Conservation (phyloP, 1,139 yeast genomes). For the Taiozyma sp. region DNA sequence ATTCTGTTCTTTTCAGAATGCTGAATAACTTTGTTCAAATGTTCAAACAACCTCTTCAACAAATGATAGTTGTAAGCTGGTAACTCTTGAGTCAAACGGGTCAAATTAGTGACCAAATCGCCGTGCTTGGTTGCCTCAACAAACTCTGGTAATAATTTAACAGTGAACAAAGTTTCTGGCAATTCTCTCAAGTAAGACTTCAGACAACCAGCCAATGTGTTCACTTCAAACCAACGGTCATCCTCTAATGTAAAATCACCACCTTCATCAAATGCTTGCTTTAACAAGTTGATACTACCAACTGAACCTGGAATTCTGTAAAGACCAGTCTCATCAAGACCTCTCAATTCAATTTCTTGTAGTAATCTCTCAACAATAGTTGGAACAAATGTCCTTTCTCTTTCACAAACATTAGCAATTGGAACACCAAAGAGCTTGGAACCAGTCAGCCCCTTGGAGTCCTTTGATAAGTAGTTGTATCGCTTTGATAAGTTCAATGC, state of each 20-base stretch:
- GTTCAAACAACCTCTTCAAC: constrained; percentile 60
- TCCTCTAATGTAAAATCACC: constrained; percentile 64
- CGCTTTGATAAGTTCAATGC: constrained; percentile 35
- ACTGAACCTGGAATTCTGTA: constrained; percentile 90
- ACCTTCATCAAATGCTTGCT: constrained; percentile 65
- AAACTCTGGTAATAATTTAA: constrained; percentile 48
- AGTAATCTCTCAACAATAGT: constrained; percentile 58
- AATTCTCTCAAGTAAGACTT: constrained; percentile 81
- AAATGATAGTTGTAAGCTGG: constrained; percentile 67
- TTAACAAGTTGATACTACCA: constrained; percentile 67
- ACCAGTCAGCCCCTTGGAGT: constrained; percentile 31
- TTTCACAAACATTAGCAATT: constrained; percentile 60
- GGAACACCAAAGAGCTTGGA: constrained; percentile 85
- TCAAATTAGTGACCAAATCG: constrained; percentile 34
- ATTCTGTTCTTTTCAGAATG: constrained; percentile 63
- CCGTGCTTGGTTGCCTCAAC: constrained; percentile 32
- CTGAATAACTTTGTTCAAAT: constrained; percentile 56
- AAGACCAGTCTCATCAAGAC: constrained; percentile 85
- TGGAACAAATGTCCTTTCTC: constrained; percentile 65
- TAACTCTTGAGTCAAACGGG: constrained; percentile 39
- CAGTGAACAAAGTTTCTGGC: constrained; percentile 80
- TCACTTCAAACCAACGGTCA: constrained; percentile 72
- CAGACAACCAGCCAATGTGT: constrained; percentile 86
- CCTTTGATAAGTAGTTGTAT: constrained; percentile 35
- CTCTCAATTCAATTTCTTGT: constrained; percentile 73